Conservation (phyloP, 306 rosid genomes). For the Echinosophora koreensis region DNA sequence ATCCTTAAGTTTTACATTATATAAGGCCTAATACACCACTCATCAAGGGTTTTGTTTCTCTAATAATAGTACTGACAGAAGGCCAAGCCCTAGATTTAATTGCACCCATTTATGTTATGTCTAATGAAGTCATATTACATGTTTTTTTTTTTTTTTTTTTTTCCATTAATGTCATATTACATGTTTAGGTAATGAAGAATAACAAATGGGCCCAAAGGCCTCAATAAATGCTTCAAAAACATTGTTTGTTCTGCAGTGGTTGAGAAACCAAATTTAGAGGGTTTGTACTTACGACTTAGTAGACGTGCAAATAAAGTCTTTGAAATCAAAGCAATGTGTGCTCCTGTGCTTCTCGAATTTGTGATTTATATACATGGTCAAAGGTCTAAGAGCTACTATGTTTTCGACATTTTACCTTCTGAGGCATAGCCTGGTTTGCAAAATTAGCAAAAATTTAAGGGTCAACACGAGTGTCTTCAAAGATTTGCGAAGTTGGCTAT, state of each 20-base stretch:
- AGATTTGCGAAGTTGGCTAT: not conserved
- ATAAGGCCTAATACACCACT: not conserved
- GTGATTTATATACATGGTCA: slow-evolving; percentile 8
- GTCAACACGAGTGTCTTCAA: slow-evolving; percentile 33
- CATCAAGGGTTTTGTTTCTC: not conserved
- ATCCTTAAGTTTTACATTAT: not conserved
- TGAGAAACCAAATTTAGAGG: not conserved
- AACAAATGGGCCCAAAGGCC: not conserved
- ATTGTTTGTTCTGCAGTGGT: not conserved
- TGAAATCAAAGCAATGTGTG: slow-evolving; percentile 17
- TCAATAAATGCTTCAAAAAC: not conserved
- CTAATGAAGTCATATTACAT: not conserved
- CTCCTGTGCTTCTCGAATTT: not conserved
- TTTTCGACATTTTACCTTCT: slow-evolving; percentile 32
- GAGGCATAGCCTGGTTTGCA: not conserved
- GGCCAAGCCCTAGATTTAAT: not conserved
- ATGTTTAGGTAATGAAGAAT: not conserved
- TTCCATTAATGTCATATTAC: not conserved
- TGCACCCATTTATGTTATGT: not conserved
- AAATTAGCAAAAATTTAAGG: not conserved
- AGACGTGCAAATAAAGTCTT: slow-evolving; percentile 42
- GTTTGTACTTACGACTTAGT: not conserved
- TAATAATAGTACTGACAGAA: not conserved
- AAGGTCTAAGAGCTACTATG: slow-evolving; percentile 1
- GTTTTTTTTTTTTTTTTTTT: too few relatives aligned